Conservation (phyloP, 225 moss, liverwort and hornwort genomes). For the Takakia lepidozioides region DNA sequence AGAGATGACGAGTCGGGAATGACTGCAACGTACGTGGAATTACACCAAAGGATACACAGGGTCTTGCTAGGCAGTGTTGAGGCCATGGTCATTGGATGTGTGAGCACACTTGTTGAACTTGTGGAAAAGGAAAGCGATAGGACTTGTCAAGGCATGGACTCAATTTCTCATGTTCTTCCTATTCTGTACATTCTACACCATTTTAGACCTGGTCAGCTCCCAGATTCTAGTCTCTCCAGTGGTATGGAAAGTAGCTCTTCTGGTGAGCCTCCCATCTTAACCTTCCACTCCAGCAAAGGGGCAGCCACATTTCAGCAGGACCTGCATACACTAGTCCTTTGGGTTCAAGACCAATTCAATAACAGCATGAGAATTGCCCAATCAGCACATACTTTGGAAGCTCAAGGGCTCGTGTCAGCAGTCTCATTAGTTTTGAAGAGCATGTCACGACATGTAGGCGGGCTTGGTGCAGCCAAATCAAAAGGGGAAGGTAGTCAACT, state of each 20-base stretch:
- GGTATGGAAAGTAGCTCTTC: too few species aligned
- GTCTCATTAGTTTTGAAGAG: slow-evolving; percentile 3
- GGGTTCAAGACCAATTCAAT: slow-evolving; percentile 14
- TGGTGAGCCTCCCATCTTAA: too few species aligned
- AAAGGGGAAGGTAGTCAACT: too few species aligned
- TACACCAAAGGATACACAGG: slow-evolving; percentile 53
- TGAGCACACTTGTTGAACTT: slow-evolving; percentile 20
- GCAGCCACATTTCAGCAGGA: slow-evolving; percentile 19
- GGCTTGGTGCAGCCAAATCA: too few species aligned
- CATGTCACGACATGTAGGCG: slow-evolving; percentile 12
- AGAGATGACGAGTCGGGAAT: slow-evolving; percentile 21
- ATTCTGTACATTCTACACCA: slow-evolving; percentile 22
- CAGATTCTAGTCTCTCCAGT: too few species aligned
- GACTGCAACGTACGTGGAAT: slow-evolving; percentile 34
- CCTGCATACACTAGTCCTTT: slow-evolving; percentile 18
- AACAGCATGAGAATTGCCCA: background rate
- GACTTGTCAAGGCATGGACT: slow-evolving; percentile 11
- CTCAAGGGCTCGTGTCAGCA: slow-evolving; percentile 1
- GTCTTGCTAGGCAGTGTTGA: slow-evolving; percentile 26
- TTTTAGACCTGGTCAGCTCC: slow-evolving; percentile 16
- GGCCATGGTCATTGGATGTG: slow-evolving; percentile 20
- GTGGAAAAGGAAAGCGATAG: slow-evolving; percentile 1
- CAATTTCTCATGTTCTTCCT: slow-evolving; percentile 22
- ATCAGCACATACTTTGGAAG: slow-evolving; percentile 11
- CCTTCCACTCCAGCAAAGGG: too few species aligned